Conservation (phyloP, 768 basidiomycete species). For the Rhizopogon roseolus region DNA sequence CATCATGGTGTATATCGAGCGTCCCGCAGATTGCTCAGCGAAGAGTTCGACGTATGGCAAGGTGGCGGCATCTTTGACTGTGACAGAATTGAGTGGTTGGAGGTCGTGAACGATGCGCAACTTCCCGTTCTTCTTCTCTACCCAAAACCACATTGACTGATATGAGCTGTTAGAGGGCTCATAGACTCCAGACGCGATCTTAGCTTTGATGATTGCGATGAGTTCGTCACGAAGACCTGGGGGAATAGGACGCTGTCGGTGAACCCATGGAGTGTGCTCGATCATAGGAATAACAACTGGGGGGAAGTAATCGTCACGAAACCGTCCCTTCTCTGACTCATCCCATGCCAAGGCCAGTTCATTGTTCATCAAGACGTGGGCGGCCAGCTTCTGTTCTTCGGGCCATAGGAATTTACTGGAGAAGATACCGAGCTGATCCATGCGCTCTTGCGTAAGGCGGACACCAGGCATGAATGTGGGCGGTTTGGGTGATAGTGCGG, state of each 20-base stretch:
- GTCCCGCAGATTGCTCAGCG: constrained; percentile 9
- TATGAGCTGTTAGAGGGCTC: constrained; percentile 35
- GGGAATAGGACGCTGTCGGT: constrained; percentile 25
- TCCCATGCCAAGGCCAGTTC: constrained; percentile 35
- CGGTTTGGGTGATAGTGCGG: too few relatives aligned
- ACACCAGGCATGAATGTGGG: too few relatives aligned
- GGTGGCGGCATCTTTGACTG: constrained; percentile 3
- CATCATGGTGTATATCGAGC: not conserved
- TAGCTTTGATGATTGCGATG: constrained; percentile 11
- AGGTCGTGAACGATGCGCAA: constrained; percentile 16
- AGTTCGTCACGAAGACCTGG: constrained; percentile 21
- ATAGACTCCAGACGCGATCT: constrained; percentile 35
- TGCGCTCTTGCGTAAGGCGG: too few relatives aligned
- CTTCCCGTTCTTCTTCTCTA: constrained; percentile 22
- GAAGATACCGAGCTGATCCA: too few relatives aligned
- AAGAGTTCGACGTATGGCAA: constrained; percentile 8
- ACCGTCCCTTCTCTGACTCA: constrained; percentile 29
- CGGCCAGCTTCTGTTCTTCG: not conserved
- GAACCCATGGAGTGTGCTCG: constrained; percentile 29
- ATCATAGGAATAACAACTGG: constrained; percentile 30
- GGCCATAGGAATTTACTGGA: not conserved
- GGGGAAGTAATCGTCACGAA: constrained; percentile 28
- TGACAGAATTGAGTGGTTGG: constrained; percentile 15
- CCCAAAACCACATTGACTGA: constrained; percentile 33
- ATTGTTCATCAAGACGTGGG: constrained; percentile 24